Evolutionary conservation across 352 stramenopile genomes (phyloP), one percentile per base, ranked within the genome.

Genomic region (Pythium apleroticum): DNA sequence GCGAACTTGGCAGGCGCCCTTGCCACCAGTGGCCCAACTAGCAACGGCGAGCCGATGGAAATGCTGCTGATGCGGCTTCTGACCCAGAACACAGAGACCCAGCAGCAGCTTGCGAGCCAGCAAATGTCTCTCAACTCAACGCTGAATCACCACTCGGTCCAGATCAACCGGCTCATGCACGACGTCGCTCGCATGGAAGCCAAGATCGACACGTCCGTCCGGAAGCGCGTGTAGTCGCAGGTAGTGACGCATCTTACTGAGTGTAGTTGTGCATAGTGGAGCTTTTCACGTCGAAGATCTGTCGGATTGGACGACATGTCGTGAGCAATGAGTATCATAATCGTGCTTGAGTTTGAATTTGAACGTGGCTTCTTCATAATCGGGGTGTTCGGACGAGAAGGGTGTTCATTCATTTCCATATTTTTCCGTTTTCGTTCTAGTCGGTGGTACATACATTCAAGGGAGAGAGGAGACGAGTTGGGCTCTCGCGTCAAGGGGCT

Each of bases 51-150:
- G 48, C 72, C 78, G 22, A 91, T 92, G 80, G 84, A 95, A 52
- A 58, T 80, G 45, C 72, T 95, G 17, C 78, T 93, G 15, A 90
- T 95, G 82, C 80, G 75, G 6, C 57, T 95, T 55, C 65, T 95
- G 48, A 89, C 81, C n/a, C 83, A 92, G 66, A 92, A 88, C 66
- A 92, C 80, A 0, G 81, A 92, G 72, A 92, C 86, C 43, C 86
- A 93, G 71, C 74, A 95, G 72, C 86, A 92, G 62, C 67, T 93
- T 24, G 84, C 84, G 12, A 81, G 68, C 58, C 86, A 93, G 66
- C 84, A 93, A 69, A 80, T 90, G 48, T 84, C 77, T 37, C 73
- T 95, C 28, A 82, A 73, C 50, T 74, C 68, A 24, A 90, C 82
- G 49, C 58, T 95, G 20, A 77, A 74, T 19, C 66, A 88, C 28